Conservation (phyloP, 139 green algal genomes). For the Tetradesmus obliquus region DNA sequence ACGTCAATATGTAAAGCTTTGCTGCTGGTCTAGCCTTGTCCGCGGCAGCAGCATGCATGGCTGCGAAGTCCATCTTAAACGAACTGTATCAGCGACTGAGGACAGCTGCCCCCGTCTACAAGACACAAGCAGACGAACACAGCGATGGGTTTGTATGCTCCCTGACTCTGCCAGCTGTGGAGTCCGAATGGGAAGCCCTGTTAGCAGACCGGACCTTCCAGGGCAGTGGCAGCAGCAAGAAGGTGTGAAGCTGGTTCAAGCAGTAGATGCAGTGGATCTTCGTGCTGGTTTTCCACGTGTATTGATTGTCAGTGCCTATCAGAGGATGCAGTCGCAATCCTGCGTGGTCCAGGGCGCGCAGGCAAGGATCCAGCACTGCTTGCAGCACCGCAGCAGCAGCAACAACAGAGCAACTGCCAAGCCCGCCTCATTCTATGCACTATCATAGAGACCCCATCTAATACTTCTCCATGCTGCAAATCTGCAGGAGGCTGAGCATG, state of each 20-base stretch:
- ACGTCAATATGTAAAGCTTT: not conserved
- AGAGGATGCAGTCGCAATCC: not conserved
- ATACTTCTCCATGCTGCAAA: no score
- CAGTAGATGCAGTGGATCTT: not conserved
- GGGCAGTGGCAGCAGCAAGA: conserved; percentile 45
- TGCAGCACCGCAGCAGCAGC: not conserved
- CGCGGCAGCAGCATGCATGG: conserved; percentile 21
- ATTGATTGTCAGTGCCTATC: not conserved
- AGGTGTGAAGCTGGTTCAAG: not conserved
- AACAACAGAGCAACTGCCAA: not conserved
- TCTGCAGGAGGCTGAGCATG: conserved; percentile 45
- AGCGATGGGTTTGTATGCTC: conserved; percentile 36
- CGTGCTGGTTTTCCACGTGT: not conserved
- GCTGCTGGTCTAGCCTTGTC: not conserved
- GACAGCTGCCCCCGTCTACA: conserved; percentile 44
- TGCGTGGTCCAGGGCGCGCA: no score
- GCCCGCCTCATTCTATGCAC: no score
- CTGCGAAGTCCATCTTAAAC: conserved; percentile 49
- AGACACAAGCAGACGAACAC: conserved; percentile 12
- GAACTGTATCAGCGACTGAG: conserved; percentile 50
- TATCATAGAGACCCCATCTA: no score
- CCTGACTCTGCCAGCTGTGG: conserved; percentile 36
- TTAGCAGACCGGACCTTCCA: not conserved
- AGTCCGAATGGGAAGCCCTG: not conserved
- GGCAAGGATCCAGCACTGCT: not conserved